Percentiles rank a stretch among this genome's conserved stretches.
Conservation (phyloP, 768 basidiomycete species). For the Kwoniella sp. region DNA sequence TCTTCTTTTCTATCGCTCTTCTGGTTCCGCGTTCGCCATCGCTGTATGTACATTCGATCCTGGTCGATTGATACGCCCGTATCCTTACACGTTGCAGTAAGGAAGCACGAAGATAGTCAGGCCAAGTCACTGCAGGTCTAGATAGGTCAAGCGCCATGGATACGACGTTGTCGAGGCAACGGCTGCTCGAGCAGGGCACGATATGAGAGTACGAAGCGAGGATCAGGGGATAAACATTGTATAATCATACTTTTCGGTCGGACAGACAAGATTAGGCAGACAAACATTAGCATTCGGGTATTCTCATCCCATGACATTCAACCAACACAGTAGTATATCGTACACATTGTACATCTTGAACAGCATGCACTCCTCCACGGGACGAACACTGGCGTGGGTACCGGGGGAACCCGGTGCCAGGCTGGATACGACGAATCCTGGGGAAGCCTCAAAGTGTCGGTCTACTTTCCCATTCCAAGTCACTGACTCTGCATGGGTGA, state of each 20-base stretch:
- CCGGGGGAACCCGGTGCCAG: too few relatives aligned
- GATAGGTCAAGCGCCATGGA: background rate
- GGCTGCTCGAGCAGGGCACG: too few relatives aligned
- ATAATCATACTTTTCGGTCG: background rate
- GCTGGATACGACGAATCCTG: too few relatives aligned
- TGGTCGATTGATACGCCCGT: background rate
- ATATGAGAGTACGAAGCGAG: too few relatives aligned
- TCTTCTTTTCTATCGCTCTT: conserved; percentile 1
- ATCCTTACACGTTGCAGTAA: conserved; percentile 11
- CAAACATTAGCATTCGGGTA: conserved; percentile 3
- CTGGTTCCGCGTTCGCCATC: too few relatives aligned
- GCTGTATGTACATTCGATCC: too few relatives aligned
- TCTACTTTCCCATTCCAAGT: too few relatives aligned
- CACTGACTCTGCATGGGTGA: too few relatives aligned
- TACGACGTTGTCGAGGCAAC: too few relatives aligned
- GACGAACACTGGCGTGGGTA: too few relatives aligned
- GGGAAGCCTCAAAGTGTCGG: too few relatives aligned
- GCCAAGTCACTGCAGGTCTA: too few relatives aligned
- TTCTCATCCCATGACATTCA: background rate
- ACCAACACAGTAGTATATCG: background rate
- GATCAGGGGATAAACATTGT: conserved; percentile 1
- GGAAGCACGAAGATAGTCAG: conserved; percentile 22
- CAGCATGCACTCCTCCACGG: conserved; percentile 24
- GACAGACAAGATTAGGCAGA: background rate
- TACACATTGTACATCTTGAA: background rate